Conservation (phyloP, 352 stramenopile species). For the Pythium graminicola region DNA sequence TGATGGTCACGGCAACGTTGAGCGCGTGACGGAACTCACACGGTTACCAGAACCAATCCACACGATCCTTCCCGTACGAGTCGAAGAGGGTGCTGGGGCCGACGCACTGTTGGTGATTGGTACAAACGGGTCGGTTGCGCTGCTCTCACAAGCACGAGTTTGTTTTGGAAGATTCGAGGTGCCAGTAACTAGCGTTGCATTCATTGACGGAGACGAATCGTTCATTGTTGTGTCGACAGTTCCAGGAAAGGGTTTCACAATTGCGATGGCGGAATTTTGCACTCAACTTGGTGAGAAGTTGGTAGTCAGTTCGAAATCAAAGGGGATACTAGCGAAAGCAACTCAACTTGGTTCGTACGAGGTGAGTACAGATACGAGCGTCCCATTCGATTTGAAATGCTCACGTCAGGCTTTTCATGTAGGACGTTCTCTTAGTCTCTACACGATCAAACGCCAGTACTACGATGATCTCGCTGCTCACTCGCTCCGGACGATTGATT, state of each 20-base stretch:
- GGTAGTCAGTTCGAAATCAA: background rate
- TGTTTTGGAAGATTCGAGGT: background rate
- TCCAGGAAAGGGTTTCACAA: background rate
- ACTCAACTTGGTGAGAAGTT: background rate
- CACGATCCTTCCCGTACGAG: background rate
- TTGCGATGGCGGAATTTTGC: constrained; percentile 1
- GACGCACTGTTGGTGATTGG: constrained; percentile 8
- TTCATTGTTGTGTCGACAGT: background rate
- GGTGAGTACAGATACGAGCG: constrained; percentile 5
- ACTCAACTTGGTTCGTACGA: background rate
- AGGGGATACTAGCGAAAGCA: background rate
- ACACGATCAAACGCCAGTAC: background rate
- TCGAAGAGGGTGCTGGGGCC: background rate
- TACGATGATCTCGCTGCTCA: constrained; percentile 4
- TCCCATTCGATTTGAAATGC: background rate
- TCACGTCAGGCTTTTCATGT: background rate
- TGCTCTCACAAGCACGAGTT: background rate
- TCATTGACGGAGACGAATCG: background rate
- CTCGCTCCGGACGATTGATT: background rate
- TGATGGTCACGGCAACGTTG: background rate
- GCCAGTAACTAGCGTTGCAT: background rate
- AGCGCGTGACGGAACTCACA: background rate
- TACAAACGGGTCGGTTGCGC: background rate
- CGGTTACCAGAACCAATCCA: constrained; percentile 14
- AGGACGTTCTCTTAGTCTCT: constrained; percentile 1